phyloP scores from a whole-genome alignment of 176 grass and related monocot species.

The Cymbopogon citratus region DNA sequence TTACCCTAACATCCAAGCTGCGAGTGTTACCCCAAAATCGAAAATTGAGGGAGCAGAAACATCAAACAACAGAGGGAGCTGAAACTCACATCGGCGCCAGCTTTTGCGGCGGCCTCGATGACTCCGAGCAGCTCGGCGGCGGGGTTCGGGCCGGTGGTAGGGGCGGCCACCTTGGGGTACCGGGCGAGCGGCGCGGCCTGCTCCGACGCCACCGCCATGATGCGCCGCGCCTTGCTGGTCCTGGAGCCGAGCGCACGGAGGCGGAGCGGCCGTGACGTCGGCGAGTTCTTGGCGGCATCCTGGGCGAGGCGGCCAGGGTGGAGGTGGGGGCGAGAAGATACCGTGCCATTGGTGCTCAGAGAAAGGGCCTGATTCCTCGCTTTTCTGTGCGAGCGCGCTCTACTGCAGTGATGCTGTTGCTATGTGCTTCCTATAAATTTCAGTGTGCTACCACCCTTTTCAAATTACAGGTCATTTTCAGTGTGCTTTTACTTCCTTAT shows the following conservation, averaged over 20 bases:
- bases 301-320: slow-evolving; percentile 10
- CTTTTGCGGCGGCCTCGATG: slow-evolving; percentile 68
- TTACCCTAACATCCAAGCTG: too few species aligned
- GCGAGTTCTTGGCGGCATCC: slow-evolving; percentile 16
- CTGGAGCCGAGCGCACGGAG: slow-evolving; percentile 15
- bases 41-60: not conserved
- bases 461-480: too few species aligned
- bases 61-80: not conserved
- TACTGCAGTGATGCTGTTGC: too few species aligned
- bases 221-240: slow-evolving; percentile 9
- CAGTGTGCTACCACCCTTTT: too few species aligned
- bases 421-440: too few species aligned
- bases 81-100: slow-evolving; percentile 63
- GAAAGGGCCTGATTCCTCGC: not conserved
- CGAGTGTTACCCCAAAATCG: not conserved
- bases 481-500: too few species aligned
- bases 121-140: slow-evolving; percentile 63
- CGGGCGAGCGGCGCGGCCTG: slow-evolving; percentile 12
- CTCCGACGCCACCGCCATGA: slow-evolving; percentile 44
- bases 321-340: slow-evolving; percentile 57
- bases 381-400: too few species aligned
- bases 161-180: slow-evolving; percentile 66
- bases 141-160: slow-evolving; percentile 76
- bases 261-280: not conserved
- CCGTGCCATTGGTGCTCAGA: slow-evolving; percentile 52